A percentile compares a stretch with the other conserved stretches of the same genome.
phyloP scores from a whole-genome alignment of 2,329 filamentous ascomycete species.

The Pseudogymnoascus sp. region DNA sequence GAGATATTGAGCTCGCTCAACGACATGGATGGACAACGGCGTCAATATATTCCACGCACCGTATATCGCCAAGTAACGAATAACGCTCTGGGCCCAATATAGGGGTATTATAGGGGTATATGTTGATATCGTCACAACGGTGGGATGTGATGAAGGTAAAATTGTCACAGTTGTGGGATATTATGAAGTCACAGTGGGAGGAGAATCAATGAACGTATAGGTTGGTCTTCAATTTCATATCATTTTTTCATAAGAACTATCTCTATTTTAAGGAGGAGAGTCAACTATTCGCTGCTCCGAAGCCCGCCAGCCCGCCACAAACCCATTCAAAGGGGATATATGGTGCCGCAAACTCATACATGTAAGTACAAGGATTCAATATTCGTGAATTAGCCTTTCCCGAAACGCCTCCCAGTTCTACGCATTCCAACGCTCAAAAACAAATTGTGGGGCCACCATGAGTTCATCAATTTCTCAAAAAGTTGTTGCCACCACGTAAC shows the following conservation, averaged over 20 bases:
- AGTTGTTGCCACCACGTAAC: not conserved
- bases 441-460: not conserved
- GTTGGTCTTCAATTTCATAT: conserved; percentile 1
- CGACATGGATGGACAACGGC: not conserved
- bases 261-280: not conserved
- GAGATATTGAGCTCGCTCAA: not conserved
- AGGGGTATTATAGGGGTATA: not conserved
- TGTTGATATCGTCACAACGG: not conserved
- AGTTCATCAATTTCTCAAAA: not conserved
- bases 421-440: conserved; percentile 5
- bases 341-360: conserved; percentile 4
- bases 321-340: not conserved
- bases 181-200: not conserved
- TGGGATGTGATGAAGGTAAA: not conserved
- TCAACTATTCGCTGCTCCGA: not conserved
- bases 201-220: not conserved
- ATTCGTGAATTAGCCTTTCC: conserved; percentile 7
- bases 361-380: conserved; percentile 6
- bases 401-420: conserved; percentile 7
- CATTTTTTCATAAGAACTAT: conserved; percentile 1
- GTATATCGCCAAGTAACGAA: not conserved
- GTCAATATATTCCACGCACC: not conserved
- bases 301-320: not conserved
- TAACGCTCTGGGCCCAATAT: not conserved
- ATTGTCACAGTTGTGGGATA: no score